A percentile compares a stretch with the other conserved stretches of the same genome.
phyloP scores from a whole-genome alignment of 495 filamentous ascomycete species.

The Trichoderma virens region DNA sequence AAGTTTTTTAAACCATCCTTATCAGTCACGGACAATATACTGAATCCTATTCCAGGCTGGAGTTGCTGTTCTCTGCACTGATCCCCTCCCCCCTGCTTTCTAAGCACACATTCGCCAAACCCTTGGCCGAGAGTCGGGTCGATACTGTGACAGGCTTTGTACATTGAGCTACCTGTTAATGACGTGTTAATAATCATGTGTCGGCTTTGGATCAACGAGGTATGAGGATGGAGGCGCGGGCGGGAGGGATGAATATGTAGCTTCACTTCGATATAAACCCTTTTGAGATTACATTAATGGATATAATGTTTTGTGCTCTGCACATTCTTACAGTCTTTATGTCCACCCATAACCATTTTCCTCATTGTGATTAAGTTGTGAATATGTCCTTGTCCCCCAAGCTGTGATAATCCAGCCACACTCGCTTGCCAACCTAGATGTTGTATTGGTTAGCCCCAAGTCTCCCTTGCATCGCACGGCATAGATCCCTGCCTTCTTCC shows the following conservation, averaged over 20 bases:
- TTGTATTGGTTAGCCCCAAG: too few relatives aligned
- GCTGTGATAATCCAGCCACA: too few relatives aligned
- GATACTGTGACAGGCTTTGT: not conserved
- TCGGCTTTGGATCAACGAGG: not conserved
- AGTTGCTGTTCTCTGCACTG: not conserved
- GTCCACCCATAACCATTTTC: not conserved
- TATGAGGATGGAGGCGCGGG: not conserved
- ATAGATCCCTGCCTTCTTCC: not conserved
- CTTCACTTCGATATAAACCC: slow-evolving; percentile 4
- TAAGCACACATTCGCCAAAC: not conserved
- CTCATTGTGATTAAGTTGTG: not conserved
- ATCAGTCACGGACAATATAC: not conserved
- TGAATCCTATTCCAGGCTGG: not conserved
- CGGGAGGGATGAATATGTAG: not conserved
- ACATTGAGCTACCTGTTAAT: not conserved
- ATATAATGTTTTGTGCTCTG: not conserved
- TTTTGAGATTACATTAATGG: not conserved
- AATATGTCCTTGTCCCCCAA: too few relatives aligned
- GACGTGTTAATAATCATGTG: not conserved
- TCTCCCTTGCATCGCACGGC: not conserved
- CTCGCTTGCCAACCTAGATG: too few relatives aligned
- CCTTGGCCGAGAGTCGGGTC: not conserved
- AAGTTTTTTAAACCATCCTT: not conserved
- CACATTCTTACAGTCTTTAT: not conserved
- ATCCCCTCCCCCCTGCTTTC: not conserved